These are phyloP conservation scores for Tetracladium maxilliforme DNA, from an alignment of 2,329 filamentous ascomycete species.

Conservation along the genomic window DNA sequence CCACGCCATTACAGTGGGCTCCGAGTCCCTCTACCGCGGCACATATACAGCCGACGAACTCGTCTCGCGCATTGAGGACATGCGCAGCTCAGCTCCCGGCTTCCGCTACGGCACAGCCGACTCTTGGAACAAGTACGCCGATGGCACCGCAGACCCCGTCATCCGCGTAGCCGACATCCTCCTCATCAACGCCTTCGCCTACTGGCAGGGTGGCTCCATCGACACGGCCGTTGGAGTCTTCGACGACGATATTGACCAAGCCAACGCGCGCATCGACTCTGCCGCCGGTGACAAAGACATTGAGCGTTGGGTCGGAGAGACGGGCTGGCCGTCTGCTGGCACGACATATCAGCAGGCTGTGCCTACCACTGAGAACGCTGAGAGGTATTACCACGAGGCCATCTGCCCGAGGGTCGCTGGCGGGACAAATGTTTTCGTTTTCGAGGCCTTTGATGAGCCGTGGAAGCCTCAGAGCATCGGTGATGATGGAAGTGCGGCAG, in stretches of 20 bases:
- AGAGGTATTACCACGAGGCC: conserved; percentile 42
- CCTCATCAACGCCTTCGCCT: conserved; percentile 55
- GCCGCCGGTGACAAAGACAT: conserved; percentile 38
- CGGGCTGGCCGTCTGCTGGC: conserved; percentile 51
- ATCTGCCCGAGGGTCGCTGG: conserved; percentile 50
- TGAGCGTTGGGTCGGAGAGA: conserved; percentile 57
- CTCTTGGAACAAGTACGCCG: conserved; percentile 58
- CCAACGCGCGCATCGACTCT: conserved; percentile 45
- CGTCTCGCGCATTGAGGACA: conserved; percentile 43
- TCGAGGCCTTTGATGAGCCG: conserved; percentile 60
- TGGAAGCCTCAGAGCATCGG: conserved; percentile 53
- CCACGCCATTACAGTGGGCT: conserved; percentile 56
- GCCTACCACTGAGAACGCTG: conserved; percentile 42
- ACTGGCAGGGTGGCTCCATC: conserved; percentile 52
- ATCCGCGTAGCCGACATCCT: conserved; percentile 42
- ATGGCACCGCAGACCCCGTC: conserved; percentile 51
- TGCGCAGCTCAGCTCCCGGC: too few species aligned
- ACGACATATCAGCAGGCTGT: conserved; percentile 44
- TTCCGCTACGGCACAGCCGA: conserved; percentile 54
- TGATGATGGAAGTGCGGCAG: conserved; percentile 42
- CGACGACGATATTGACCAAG: conserved; percentile 52
- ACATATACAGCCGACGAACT: conserved; percentile 48
- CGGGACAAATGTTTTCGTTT: conserved; percentile 57
- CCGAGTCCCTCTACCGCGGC: conserved; percentile 54
- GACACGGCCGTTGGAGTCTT: conserved; percentile 43